Percentiles rank a stretch among this genome's conserved stretches.
phyloP scores from a whole-genome alignment of 331 rosid species.

The Spiraea crenata region DNA sequence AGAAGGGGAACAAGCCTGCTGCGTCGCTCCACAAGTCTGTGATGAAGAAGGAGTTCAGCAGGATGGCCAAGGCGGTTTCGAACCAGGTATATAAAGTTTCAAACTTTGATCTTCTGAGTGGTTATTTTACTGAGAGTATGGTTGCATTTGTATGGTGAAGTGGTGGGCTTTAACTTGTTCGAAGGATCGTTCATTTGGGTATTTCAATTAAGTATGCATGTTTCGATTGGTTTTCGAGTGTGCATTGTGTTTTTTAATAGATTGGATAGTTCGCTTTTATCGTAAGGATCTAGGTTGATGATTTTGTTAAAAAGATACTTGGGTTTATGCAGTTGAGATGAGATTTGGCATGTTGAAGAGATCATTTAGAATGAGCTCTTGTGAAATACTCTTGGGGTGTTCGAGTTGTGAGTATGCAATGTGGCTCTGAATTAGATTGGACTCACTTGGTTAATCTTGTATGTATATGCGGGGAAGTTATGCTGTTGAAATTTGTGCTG shows the following conservation, averaged over 20 bases:
- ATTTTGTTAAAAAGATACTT: background rate
- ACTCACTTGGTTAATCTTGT: background rate
- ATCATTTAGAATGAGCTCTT: background rate
- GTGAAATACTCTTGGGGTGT: constrained; percentile 8
- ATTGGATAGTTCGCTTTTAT: constrained; percentile 44
- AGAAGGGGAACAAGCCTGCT: constrained; percentile 92
- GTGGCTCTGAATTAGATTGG: background rate
- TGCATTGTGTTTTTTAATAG: constrained; percentile 45
- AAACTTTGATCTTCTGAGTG: background rate
- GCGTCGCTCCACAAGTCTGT: constrained; percentile 74
- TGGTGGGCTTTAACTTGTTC: constrained; percentile 18
- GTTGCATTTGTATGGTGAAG: background rate
- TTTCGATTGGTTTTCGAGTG: constrained; percentile 20
- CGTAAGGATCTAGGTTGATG: background rate
- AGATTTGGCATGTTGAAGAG: constrained; percentile 14
- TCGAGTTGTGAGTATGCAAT: constrained; percentile 17
- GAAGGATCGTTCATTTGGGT: background rate
- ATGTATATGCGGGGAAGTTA: background rate
- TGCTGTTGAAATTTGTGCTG: constrained; percentile 3
- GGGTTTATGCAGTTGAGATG: constrained; percentile 9
- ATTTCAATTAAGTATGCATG: constrained; percentile 21
- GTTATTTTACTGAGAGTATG: background rate
- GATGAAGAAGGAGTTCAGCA: constrained; percentile 84
- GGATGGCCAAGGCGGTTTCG: constrained; percentile 74
- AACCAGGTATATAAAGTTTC: constrained; percentile 56